phyloP scores from a whole-genome alignment of 2,329 filamentous ascomycete species.

The Aplosporella prunicola region DNA sequence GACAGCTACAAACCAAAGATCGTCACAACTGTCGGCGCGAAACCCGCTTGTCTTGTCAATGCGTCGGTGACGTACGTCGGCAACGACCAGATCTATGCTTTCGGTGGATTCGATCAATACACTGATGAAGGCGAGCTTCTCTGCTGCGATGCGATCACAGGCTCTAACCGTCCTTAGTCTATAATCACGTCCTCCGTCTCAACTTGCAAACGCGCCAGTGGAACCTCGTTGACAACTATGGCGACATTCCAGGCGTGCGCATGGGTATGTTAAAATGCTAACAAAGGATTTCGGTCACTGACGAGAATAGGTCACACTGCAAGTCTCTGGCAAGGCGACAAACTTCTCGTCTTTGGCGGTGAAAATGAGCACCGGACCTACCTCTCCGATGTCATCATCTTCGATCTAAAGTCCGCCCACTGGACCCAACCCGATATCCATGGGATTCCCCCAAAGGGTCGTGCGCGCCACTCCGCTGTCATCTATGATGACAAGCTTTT shows the following conservation, averaged over 20 bases:
- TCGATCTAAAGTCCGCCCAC: conserved; percentile 86
- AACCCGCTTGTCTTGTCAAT: conserved; percentile 92
- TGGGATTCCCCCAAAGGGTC: conserved; percentile 76
- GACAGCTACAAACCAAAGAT: conserved; percentile 81
- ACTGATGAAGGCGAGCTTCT: conserved; percentile 66
- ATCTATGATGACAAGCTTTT: conserved; percentile 96
- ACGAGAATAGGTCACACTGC: conserved; percentile 69
- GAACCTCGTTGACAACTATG: conserved; percentile 96
- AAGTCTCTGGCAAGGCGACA: conserved; percentile 85
- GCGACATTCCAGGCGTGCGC: conserved; percentile 89
- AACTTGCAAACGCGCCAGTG: conserved; percentile 84
- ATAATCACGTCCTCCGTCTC: conserved; percentile 89
- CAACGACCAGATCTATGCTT: conserved; percentile 95
- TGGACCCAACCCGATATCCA: conserved; percentile 89
- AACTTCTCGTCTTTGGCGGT: conserved; percentile 92
- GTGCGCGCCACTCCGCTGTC: conserved; percentile 86
- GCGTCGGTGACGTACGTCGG: conserved; percentile 98
- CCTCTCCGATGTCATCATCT: conserved; percentile 89
- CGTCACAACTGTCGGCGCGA: conserved; percentile 49
- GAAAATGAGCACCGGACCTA: conserved; percentile 97
- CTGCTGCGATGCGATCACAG: not conserved
- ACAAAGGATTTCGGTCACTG: not conserved
- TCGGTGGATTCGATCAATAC: conserved; percentile 97
- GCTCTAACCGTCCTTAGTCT: conserved; percentile 45
- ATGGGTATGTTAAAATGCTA: conserved; percentile 58